Conservation (phyloP, 2,329 filamentous ascomycete genomes). For the Anthostomella pinea region DNA sequence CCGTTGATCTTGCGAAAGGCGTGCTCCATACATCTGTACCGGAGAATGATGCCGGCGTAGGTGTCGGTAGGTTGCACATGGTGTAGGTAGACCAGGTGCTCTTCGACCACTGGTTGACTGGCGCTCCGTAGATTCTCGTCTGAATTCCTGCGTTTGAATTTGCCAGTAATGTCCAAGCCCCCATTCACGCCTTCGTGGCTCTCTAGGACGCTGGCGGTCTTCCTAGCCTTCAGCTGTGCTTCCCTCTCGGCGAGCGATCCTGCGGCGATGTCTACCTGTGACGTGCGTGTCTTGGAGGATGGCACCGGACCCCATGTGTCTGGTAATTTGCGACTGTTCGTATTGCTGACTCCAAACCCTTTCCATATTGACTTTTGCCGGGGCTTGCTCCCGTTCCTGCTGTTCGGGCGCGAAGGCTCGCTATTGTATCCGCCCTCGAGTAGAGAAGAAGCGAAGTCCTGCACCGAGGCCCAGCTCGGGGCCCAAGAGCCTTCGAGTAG, state of each 20-base stretch:
- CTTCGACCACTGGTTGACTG: conserved; percentile 60
- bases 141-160: conserved; percentile 65
- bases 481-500: conserved; percentile 51
- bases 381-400: conserved; percentile 28
- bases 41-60: conserved; percentile 84
- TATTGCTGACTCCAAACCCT: conserved; percentile 21
- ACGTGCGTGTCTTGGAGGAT: conserved; percentile 36
- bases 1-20: conserved; percentile 84
- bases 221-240: conserved; percentile 52
- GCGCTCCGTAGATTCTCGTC: conserved; percentile 51
- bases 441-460: conserved; percentile 50
- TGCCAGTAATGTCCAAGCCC: conserved; percentile 52
- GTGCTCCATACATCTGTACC: conserved; percentile 82
- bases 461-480: conserved; percentile 54
- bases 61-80: conserved; percentile 80
- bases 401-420: conserved; percentile 32
- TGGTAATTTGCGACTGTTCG: conserved; percentile 25
- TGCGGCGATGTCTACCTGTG: conserved; percentile 48
- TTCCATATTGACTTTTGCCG: conserved; percentile 31
- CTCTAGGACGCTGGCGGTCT: conserved; percentile 58
- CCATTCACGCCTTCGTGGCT: conserved; percentile 60
- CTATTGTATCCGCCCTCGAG: conserved; percentile 35
- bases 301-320: conserved; percentile 51
- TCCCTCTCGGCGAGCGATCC: conserved; percentile 54
- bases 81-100: conserved; percentile 88